Percentiles rank a stretch among this genome's conserved stretches.
These are phyloP conservation scores for Coemansia sp. DNA, from an alignment of 371 early-diverging fungal species.

Conservation along the genomic window DNA sequence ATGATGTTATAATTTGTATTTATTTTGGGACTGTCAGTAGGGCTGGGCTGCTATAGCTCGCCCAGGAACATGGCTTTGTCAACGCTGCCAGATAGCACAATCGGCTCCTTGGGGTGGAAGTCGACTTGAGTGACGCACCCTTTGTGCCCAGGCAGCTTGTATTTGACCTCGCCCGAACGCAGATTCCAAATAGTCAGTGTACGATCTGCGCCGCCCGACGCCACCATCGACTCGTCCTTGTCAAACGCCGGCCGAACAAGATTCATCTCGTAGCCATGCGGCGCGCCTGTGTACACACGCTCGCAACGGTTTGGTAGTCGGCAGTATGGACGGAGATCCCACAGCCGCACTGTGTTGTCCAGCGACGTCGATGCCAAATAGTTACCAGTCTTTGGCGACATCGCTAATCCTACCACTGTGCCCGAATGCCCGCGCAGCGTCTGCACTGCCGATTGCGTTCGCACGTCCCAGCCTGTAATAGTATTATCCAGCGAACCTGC, in stretches of 20 bases:
- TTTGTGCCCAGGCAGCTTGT: constrained; percentile 96
- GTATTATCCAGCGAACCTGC: constrained; percentile 89
- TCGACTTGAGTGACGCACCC: constrained; percentile 95
- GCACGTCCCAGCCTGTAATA: constrained; percentile 87
- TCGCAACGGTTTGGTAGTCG: constrained; percentile 57
- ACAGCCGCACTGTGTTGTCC: constrained; percentile 93
- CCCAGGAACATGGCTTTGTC: constrained; percentile 88
- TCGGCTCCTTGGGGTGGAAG: constrained; percentile 89
- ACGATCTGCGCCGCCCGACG: constrained; percentile 91
- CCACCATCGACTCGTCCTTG: constrained; percentile 84
- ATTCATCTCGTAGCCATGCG: constrained; percentile 92
- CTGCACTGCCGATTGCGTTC: constrained; percentile 67
- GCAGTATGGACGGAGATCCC: constrained; percentile 91
- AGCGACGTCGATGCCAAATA: constrained; percentile 79
- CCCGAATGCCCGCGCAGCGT: constrained; percentile 81
- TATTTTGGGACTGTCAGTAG: not conserved
- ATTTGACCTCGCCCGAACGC: constrained; percentile 75
- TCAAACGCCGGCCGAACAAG: constrained; percentile 87
- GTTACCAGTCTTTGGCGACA: constrained; percentile 79
- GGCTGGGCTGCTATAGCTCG: constrained; percentile 55
- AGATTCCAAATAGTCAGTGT: constrained; percentile 94
- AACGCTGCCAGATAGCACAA: constrained; percentile 80
- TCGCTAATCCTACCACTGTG: constrained; percentile 81
- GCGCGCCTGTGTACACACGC: constrained; percentile 67
- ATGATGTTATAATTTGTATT: no score